Base-by-base conservation (phyloP, 306 rosid species). In the Albizia julibrissin region DNA sequence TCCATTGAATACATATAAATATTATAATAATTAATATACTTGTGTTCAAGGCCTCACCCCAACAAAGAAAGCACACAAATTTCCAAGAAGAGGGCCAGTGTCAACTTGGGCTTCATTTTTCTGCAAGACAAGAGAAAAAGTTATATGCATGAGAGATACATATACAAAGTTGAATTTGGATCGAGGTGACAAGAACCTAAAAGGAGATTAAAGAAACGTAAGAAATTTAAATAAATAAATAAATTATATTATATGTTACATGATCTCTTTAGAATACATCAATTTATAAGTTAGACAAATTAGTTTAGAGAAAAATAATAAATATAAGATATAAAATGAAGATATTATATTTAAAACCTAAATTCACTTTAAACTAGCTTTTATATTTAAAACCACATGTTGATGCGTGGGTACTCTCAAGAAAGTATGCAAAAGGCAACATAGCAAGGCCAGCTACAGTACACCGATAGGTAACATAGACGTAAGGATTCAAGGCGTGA, bases 351-450 rank as follows among this genome's bases (percentile, higher is more conserved):
- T 37, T 6, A 37, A 8, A 37, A 37, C 8, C 1, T 6, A 37
- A 37, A 6, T 37, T 37, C 40, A 37, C 8, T 37, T 6, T 37
- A 6, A 37, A 37, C 14, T 46, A 46, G 18, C 0, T 46, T 13
- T 46, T 46, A 13, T 46, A 13, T 46, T 46, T 9, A 46, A 15
- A 2, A 46, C 14, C 18, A 15, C 19, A 46, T 3, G 18, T 9
- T 13, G 16, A 37, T 37, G 40, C 1, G 8, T 46, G 15, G 14
- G 5, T 19, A 52, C n/a, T 84, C 84, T 91, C 92, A 4, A 89
- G 87, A 71, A 87, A 82, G 75, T 84, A 91, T 54, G 94, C 94
- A 65, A 91, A 84, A 46, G 92, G 92, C 43, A 89, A 50, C 74
- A 87, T 59, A 31, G 66, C 77, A 0, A 89, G 47, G 8, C 80